Evolutionary conservation across 306 rosid genomes (phyloP).

Genomic region (Cucurbita maxima): DNA sequence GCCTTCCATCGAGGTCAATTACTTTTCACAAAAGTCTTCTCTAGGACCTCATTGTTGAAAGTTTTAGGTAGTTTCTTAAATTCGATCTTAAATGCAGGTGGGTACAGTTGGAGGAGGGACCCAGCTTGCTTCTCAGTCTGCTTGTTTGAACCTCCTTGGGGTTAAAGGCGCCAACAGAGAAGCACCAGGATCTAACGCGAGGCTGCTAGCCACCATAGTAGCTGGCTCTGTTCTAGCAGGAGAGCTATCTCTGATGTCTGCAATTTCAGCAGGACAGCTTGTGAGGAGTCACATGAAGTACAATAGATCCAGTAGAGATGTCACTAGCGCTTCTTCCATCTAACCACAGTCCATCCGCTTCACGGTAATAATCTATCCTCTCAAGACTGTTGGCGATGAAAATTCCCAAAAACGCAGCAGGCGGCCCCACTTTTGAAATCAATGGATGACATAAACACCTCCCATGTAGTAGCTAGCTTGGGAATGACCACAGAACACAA

Average conservation of each 20-base stretch:
- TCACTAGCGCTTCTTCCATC: background rate
- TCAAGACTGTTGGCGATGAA: background rate
- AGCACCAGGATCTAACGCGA: conserved; percentile 11
- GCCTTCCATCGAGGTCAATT: conserved; percentile 13
- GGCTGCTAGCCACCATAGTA: conserved; percentile 11
- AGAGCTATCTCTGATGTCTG: conserved; percentile 13
- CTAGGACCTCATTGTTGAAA: background rate
- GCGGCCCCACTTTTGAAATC: background rate
- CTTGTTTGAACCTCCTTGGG: conserved; percentile 12
- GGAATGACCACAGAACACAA: conserved; percentile 2
- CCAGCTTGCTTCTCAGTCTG: conserved; percentile 14
- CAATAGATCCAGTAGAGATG: conserved; percentile 14
- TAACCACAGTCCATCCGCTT: background rate
- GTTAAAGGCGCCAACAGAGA: conserved; percentile 13
- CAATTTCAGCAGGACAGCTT: conserved; percentile 13
- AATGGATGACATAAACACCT: background rate
- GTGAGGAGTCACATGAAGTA: conserved; percentile 15
- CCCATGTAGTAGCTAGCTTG: background rate
- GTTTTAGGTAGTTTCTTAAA: background rate
- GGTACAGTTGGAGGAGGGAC: conserved; percentile 16
- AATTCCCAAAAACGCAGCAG: background rate
- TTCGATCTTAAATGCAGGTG: background rate
- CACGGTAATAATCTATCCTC: background rate
- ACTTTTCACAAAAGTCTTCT: background rate
- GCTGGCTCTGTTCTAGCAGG: conserved; percentile 14